Evolutionary conservation across 2,329 filamentous ascomycete genomes (phyloP), one percentile per base, ranked within the genome.

Genomic region (Calonectria montana): DNA sequence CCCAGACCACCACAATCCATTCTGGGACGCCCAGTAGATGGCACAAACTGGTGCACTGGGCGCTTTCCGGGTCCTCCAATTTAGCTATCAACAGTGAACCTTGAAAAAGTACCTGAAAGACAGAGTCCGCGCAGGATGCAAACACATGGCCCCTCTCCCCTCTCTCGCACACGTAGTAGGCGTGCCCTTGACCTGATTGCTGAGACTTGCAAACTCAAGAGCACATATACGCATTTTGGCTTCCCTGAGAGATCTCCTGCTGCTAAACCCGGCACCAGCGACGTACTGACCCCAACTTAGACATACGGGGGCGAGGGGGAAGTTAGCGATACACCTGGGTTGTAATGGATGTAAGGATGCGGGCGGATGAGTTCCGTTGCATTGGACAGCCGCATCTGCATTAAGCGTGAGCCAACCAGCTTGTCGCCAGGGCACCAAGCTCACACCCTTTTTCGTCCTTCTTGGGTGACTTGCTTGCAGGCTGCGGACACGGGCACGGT

Each of bases 341-440:
- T 47, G 68, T 65, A 74, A 70, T 55, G 74, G 74, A 37, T 31
- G 53, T 39, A 57, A 69, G 69, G 73, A 72, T 69, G 71, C 29
- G 59, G 65, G 73, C 65, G 73, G 70, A 62, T 55, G 53, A 70
- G 59, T 25, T 64, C 59, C 50, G 65, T 77, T 70, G 70, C 73
- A 74, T 78, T 64, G 68, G 68, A 74, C 69, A 76, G 65, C 65
- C 59, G 72, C 73, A 69, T 71, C 70, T 69, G 74, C 73, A 71
- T 65, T 43, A 65, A 50, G 25, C 62, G 65, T 66, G 64, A 65
- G 73, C 72, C 76, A 62, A 39, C 43, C 25, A 41, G 69, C 45
- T 62, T 13, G 39, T 55, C 37, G 31, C 25, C 21, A 37, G 41
- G 16, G 27, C 45, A 29, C 41, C 29, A 27, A 41, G 74, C 67